Conservation (phyloP, 2,329 filamentous ascomycete genomes). For the Alternaria solani region DNA sequence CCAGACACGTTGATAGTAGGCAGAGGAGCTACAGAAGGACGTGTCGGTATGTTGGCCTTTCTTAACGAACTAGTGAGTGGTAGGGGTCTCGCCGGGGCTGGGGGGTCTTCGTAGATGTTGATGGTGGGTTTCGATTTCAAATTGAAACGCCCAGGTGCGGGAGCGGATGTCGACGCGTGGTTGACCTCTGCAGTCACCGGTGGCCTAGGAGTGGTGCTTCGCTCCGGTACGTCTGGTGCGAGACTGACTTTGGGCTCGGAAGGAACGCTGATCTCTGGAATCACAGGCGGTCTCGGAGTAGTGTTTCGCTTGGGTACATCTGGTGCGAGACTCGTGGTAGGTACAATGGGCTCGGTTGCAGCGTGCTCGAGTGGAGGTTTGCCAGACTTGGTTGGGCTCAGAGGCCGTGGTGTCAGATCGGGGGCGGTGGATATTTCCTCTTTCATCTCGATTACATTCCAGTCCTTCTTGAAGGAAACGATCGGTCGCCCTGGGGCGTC, state of each 20-base stretch:
- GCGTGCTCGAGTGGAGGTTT: slow-evolving; percentile 46
- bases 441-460: slow-evolving; percentile 79
- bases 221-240: slow-evolving; percentile 47
- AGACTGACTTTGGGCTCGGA: slow-evolving; percentile 61
- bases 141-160: slow-evolving; percentile 30
- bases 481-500: slow-evolving; percentile 90
- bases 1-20: slow-evolving; percentile 62
- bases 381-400: slow-evolving; percentile 26
- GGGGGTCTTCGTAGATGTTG: slow-evolving; percentile 40
- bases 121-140: slow-evolving; percentile 31
- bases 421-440: slow-evolving; percentile 50
- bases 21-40: slow-evolving; percentile 31
- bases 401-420: slow-evolving; percentile 28
- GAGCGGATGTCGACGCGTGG: slow-evolving; percentile 29
- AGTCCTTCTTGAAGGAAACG: slow-evolving; percentile 92
- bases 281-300: slow-evolving; percentile 33
- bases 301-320: slow-evolving; percentile 27
- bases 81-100: slow-evolving; percentile 37
- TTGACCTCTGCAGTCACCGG: slow-evolving; percentile 45
- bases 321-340: slow-evolving; percentile 62
- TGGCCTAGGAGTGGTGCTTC: slow-evolving; percentile 23
- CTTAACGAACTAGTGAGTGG: slow-evolving; percentile 33
- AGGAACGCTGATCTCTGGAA: slow-evolving; percentile 40
- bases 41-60: slow-evolving; percentile 40
- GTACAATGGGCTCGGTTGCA: slow-evolving; percentile 54